These are phyloP conservation scores for Salisapilia sapeloensis DNA, from an alignment of 352 stramenopile genomes.

Conservation along the genomic window DNA sequence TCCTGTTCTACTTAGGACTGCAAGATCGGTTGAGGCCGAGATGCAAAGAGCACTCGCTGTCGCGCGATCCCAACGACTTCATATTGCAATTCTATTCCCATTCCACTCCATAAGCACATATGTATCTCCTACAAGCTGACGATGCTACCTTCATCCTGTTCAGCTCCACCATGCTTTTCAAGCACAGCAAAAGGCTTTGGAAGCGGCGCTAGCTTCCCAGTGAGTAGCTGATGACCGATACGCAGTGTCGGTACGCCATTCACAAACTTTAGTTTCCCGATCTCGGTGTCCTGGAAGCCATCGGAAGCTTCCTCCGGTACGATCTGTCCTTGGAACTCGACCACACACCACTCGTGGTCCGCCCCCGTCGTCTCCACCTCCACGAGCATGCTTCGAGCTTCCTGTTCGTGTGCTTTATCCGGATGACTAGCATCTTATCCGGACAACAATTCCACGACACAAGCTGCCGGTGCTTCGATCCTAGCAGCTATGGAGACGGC, in stretches of 20 bases:
- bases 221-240: constrained; percentile 70
- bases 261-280: constrained; percentile 49
- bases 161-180: constrained; percentile 15
- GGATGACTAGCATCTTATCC: too few relatives aligned
- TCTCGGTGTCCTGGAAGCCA: constrained; percentile 21
- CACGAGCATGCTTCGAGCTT: too few relatives aligned
- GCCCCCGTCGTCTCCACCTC: constrained; percentile 43
- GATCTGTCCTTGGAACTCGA: constrained; percentile 72
- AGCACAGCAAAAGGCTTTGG: constrained; percentile 64
- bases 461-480: too few relatives aligned
- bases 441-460: too few relatives aligned
- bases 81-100: constrained; percentile 12
- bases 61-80: constrained; percentile 70
- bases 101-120: background rate
- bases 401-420: too few relatives aligned
- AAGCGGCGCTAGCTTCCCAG: constrained; percentile 49
- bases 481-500: too few relatives aligned
- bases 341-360: constrained; percentile 56
- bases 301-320: constrained; percentile 13
- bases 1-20: constrained; percentile 2
- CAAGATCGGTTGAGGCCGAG: constrained; percentile 62
- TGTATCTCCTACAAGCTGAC: background rate
- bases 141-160: background rate
- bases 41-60: constrained; percentile 54
- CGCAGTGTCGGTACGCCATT: constrained; percentile 55